Conservation (phyloP, 169 alveolate genomes). For the Eimeria maxima region DNA sequence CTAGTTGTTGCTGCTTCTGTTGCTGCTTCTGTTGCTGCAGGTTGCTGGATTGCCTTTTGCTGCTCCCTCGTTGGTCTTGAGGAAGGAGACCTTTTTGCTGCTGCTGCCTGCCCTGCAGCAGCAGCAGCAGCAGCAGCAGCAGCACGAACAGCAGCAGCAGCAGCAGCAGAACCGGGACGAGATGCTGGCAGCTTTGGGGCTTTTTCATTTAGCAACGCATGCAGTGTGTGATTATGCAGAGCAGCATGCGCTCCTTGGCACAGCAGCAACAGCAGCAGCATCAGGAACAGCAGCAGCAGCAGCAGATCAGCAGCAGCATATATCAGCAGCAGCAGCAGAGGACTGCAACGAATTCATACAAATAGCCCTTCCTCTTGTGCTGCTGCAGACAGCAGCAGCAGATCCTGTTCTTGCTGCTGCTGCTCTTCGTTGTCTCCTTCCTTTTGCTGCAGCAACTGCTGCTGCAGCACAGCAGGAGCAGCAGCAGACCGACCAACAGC, state of each 20-base stretch:
- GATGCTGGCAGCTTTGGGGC: neutral
- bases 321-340: slow-evolving; percentile 25
- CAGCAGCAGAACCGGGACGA: slow-evolving; percentile 33
- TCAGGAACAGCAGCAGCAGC: slow-evolving; percentile 25
- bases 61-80: slow-evolving; percentile 6
- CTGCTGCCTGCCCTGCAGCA: slow-evolving; percentile 15
- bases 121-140: neutral
- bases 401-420: slow-evolving; percentile 21
- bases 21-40: slow-evolving; percentile 25
- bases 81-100: neutral
- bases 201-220: slow-evolving; percentile 18
- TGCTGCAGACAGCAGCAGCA: slow-evolving; percentile 23
- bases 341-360: neutral
- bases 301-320: too few species aligned
- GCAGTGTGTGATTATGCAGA: neutral
- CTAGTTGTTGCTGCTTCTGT: too few species aligned
- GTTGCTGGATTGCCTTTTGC: neutral
- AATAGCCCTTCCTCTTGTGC: neutral
- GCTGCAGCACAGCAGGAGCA: neutral
- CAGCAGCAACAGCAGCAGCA: slow-evolving; percentile 12
- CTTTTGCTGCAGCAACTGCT: slow-evolving; percentile 39
- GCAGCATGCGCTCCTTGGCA: neutral
- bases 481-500: neutral
- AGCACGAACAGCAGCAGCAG: neutral
- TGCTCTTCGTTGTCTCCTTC: slow-evolving; percentile 17